Base-by-base conservation (phyloP, 768 basidiomycete species). In the Suillus clintonianus region DNA sequence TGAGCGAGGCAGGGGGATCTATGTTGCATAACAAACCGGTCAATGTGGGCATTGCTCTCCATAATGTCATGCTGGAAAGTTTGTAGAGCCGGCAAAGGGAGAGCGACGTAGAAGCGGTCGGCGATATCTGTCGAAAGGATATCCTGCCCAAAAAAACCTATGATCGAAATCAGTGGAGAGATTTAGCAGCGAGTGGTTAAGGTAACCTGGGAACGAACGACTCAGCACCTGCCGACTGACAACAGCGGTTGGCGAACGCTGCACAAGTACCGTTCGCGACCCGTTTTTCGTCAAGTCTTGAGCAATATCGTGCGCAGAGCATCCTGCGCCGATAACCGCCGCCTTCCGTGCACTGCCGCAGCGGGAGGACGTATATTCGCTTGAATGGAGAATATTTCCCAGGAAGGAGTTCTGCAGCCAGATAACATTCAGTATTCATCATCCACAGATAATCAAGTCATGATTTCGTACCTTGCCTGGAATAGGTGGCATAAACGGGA, bases 301-400 rank as follows among this genome's bases (percentile, higher is more conserved):
- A 39, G 60, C 53, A 39, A 64, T 64, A 32, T 64, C 64, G 9
- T 64, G 64, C 15, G 51, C 64, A 15, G 64, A 62, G 45, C 64
- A 64, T 19, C 64, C 64, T 27, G 54, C 60, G 22, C 60, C 64
- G 27, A 64, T 36, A 34, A 64, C 54, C 13, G 48, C 61, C 9
- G 39, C 60, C 22, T 61, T 62, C 36, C 56, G 48, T 32, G 37
- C 47, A 11, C 45, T 13, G 10, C 11, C 15, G 11, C 15, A 14
- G 32, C 34, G 19, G 11, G 60, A 39, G 9, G 60, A 48, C 14
- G 3, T 53, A 4, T 61, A 61, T 19, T 61, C 11, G 32, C 34
- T 47, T 19, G 60, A 61, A 47, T 61, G 48, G 24, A 50, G n/a
- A 27, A 53, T 36, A 9, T 22, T 22, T n/a, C 60, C 60, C 9